Conservation (phyloP, 2,329 filamentous ascomycete genomes). For the Ascochyta pisi region DNA sequence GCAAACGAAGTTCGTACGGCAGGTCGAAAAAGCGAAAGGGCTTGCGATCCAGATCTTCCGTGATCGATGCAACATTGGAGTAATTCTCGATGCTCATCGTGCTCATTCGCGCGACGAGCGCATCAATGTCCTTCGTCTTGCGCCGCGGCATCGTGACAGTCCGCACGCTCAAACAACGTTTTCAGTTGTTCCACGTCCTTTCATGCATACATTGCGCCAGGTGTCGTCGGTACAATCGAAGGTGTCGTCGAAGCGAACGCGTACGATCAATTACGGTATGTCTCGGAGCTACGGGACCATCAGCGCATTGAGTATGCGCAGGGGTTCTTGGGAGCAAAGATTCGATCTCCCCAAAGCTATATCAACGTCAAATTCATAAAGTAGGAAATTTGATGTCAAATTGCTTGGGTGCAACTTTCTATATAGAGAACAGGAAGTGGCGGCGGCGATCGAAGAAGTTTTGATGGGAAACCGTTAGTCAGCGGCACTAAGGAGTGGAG, state of each 20-base stretch:
- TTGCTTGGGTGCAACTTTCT: constrained; percentile 55
- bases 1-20: constrained; percentile 60
- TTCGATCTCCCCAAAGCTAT: constrained; percentile 59
- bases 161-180: constrained; percentile 28
- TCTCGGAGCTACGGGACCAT: constrained; percentile 49
- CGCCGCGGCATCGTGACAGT: constrained; percentile 24
- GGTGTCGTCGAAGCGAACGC: constrained; percentile 1
- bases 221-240: constrained; percentile 16
- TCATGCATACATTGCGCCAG: constrained; percentile 53
- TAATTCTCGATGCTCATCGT: constrained; percentile 30
- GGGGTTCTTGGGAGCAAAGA: constrained; percentile 49
- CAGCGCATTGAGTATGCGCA: constrained; percentile 38
- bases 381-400: constrained; percentile 63
- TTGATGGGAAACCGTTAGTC: constrained; percentile 11
- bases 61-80: constrained; percentile 9
- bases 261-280: constrained; percentile 20
- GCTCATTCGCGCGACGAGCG: constrained; percentile 34
- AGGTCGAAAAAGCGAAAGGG: constrained; percentile 61
- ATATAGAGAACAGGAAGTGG: constrained; percentile 35
- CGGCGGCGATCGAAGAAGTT: constrained; percentile 14
- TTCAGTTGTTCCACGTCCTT: constrained; percentile 43
- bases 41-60: constrained; percentile 18
- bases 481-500: constrained; percentile 8
- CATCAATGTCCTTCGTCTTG: constrained; percentile 36
- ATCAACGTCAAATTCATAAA: constrained; percentile 65